phyloP scores from a whole-genome alignment of 345 rosid genomes.

The Lagerstroemia speciosa region DNA sequence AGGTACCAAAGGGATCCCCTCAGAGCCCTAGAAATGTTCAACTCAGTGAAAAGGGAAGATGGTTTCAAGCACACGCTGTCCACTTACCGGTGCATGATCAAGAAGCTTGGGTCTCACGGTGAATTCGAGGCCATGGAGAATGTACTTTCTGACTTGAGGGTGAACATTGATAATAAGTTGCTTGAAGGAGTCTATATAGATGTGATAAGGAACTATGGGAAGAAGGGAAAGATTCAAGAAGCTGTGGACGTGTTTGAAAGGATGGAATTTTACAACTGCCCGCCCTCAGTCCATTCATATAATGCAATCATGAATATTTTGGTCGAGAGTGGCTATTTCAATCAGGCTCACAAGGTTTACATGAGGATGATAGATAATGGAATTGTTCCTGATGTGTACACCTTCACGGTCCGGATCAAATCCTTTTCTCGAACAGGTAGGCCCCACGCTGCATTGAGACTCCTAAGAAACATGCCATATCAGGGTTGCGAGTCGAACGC shows the following conservation, averaged over 20 bases:
- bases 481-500: conserved; percentile 71
- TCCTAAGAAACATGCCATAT: conserved; percentile 61
- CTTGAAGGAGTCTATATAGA: conserved; percentile 74
- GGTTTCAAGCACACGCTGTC: conserved; percentile 49
- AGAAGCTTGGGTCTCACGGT: conserved; percentile 70
- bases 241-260: conserved; percentile 85
- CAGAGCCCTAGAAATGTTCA: conserved; percentile 68
- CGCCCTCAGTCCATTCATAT: conserved; percentile 58
- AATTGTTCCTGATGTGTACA: conserved; percentile 63
- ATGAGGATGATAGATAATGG: conserved; percentile 71
- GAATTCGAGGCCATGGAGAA: conserved; percentile 72
- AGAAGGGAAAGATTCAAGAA: conserved; percentile 70
- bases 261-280: conserved; percentile 76
- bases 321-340: conserved; percentile 54
- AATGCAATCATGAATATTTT: conserved; percentile 78
- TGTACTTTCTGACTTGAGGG: conserved; percentile 43
- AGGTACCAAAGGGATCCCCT: conserved; percentile 61
- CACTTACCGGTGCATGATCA: conserved; percentile 62
- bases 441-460: conserved; percentile 78
- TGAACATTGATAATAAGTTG: conserved; percentile 34
- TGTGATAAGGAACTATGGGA: conserved; percentile 64
- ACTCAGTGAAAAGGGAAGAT: conserved; percentile 53
- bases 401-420: conserved; percentile 80
- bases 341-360: conserved; percentile 80
- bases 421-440: conserved; percentile 72